A percentile compares a stretch with the other conserved stretches of the same genome.
These are phyloP conservation scores for Stachybotrys echinatus DNA, from an alignment of 2,329 filamentous ascomycete genomes.

Conservation along the genomic window DNA sequence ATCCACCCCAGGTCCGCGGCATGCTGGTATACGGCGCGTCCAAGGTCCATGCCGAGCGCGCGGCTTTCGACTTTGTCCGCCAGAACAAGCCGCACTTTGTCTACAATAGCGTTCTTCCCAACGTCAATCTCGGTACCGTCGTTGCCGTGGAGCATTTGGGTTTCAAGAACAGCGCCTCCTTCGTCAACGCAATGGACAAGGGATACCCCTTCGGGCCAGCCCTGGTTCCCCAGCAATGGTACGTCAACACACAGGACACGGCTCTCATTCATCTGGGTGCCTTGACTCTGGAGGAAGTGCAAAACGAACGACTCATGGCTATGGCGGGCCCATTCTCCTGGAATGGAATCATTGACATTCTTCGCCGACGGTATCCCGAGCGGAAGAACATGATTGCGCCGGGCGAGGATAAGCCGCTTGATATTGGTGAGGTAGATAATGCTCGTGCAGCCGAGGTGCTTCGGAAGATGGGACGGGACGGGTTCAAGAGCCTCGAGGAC, in stretches of 20 bases:
- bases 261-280: conserved; percentile 46
- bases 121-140: background rate
- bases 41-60: background rate
- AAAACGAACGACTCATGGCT: conserved; percentile 45
- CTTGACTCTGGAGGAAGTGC: conserved; percentile 35
- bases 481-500: background rate
- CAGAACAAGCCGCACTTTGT: conserved; percentile 9
- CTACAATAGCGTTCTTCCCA: conserved; percentile 8
- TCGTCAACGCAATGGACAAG: background rate
- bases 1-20: conserved; percentile 6
- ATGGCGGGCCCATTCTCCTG: conserved; percentile 41
- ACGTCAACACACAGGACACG: conserved; percentile 38
- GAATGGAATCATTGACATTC: conserved; percentile 29
- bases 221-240: conserved; percentile 25
- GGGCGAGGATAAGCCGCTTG: background rate
- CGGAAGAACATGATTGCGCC: background rate
- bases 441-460: conserved; percentile 11
- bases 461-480: conserved; percentile 4
- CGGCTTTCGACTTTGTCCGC: background rate
- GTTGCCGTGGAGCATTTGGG: background rate
- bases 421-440: conserved; percentile 1
- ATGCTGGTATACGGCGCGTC: conserved; percentile 18
- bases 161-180: background rate
- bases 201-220: background rate
- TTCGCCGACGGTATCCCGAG: conserved; percentile 10